Conservation (phyloP, 2,329 filamentous ascomycete genomes). For the Cryoendolithus antarcticus region DNA sequence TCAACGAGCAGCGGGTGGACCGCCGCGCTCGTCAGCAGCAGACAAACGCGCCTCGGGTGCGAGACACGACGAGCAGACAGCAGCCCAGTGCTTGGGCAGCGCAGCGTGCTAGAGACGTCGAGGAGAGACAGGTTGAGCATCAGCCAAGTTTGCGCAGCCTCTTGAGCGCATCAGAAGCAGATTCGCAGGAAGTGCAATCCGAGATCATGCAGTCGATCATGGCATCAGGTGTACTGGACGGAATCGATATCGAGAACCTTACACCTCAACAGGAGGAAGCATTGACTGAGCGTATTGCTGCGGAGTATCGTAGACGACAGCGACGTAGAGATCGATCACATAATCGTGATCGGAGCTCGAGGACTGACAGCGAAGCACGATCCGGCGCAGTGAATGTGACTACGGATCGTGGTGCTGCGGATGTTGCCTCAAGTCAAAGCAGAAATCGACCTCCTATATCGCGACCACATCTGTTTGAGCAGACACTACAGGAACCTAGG, state of each 20-base stretch:
- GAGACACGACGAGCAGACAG: neutral
- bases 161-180: constrained; percentile 66
- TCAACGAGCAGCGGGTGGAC: constrained; percentile 7
- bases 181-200: constrained; percentile 66
- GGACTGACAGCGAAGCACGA: constrained; percentile 1
- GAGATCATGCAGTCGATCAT: constrained; percentile 84
- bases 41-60: neutral
- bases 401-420: too few species aligned
- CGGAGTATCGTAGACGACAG: constrained; percentile 71
- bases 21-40: constrained; percentile 4
- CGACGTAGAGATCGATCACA: constrained; percentile 33
- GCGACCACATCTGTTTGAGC: constrained; percentile 34
- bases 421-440: constrained; percentile 1
- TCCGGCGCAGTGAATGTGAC: neutral
- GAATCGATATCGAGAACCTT: constrained; percentile 77
- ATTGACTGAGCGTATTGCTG: constrained; percentile 78
- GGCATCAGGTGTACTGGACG: constrained; percentile 75
- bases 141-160: constrained; percentile 79
- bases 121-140: constrained; percentile 52
- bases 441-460: constrained; percentile 31
- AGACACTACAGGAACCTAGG: constrained; percentile 20
- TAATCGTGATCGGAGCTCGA: constrained; percentile 11
- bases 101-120: constrained; percentile 8
- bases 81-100: neutral
- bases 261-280: constrained; percentile 77